phyloP scores from a whole-genome alignment of 495 filamentous ascomycete genomes.

The Annulohypoxylon bovei region DNA sequence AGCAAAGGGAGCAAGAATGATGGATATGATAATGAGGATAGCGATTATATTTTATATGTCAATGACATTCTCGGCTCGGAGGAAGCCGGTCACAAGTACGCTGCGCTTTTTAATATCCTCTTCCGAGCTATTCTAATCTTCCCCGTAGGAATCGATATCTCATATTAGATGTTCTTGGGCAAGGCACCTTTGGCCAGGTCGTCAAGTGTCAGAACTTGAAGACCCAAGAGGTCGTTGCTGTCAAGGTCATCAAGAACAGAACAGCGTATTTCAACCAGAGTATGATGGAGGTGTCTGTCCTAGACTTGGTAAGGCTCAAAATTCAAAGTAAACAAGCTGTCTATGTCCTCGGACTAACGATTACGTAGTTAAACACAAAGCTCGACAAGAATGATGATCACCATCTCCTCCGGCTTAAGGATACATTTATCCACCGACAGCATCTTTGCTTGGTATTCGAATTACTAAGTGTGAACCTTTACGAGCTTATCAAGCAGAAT shows the following conservation, averaged over 20 bases:
- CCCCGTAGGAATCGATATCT: conserved; percentile 87
- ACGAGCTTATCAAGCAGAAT: conserved; percentile 99
- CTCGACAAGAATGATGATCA: conserved; percentile 99
- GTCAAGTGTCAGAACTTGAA: conserved; percentile 99
- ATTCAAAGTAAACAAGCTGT: background rate
- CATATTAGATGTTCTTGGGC: conserved; percentile 96
- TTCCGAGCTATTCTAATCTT: conserved; percentile 32
- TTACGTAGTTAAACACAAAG: conserved; percentile 87
- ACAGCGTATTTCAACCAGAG: conserved; percentile 99
- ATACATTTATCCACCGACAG: conserved; percentile 98
- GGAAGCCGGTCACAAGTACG: conserved; percentile 95
- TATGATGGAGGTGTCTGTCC: conserved; percentile 99
- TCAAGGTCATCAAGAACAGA: conserved; percentile 99
- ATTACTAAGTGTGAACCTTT: conserved; percentile 95
- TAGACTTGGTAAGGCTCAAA: conserved; percentile 79
- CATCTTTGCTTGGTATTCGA: conserved; percentile 99
- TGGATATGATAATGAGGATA: conserved; percentile 98
- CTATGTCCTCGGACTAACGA: conserved; percentile 10
- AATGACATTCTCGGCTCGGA: conserved; percentile 99
- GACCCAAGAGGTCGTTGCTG: conserved; percentile 97
- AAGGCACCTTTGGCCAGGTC: conserved; percentile 99
- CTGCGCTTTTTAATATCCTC: conserved; percentile 11
- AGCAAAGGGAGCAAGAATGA: conserved; percentile 99
- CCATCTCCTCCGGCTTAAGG: conserved; percentile 93
- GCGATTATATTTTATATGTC: conserved; percentile 98